phyloP scores from a whole-genome alignment of 169 alveolate species.

The Sarcocystis neurona region DNA sequence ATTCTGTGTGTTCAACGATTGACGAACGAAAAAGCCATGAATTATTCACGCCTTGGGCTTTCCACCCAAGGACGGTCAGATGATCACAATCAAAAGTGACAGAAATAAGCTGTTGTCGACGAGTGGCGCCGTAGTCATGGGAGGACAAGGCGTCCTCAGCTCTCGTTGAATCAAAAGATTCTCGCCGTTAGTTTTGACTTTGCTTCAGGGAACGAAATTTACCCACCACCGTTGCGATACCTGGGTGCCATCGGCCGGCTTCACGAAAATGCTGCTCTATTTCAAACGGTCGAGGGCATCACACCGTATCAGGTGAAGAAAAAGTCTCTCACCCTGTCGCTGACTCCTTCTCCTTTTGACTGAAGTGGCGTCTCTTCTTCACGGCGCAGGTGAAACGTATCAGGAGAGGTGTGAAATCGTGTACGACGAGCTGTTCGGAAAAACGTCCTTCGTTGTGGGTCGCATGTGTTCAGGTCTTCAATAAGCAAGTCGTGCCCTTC shows the following conservation, averaged over 20 bases:
- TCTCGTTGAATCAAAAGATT: too few species aligned
- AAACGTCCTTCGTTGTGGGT: neutral
- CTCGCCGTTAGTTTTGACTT: neutral
- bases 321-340: neutral
- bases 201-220: constrained; percentile 34
- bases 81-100: too few species aligned
- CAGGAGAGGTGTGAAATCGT: neutral
- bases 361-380: neutral
- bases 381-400: neutral
- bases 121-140: too few species aligned
- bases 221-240: constrained; percentile 42
- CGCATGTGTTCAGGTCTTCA: neutral
- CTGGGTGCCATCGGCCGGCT: constrained; percentile 46
- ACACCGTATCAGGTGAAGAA: constrained; percentile 1
- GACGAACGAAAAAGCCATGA: too few species aligned
- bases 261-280: constrained; percentile 29
- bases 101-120: too few species aligned
- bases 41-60: too few species aligned
- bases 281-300: constrained; percentile 24
- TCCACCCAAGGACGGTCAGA: too few species aligned
- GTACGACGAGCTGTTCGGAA: neutral
- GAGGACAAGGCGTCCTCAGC: too few species aligned
- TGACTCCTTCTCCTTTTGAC: neutral
- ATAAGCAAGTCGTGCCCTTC: constrained; percentile 3
- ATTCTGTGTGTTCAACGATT: too few species aligned